Evolutionary conservation across 441 rosid species (phyloP).

Genomic region (Brassica balearica): DNA sequence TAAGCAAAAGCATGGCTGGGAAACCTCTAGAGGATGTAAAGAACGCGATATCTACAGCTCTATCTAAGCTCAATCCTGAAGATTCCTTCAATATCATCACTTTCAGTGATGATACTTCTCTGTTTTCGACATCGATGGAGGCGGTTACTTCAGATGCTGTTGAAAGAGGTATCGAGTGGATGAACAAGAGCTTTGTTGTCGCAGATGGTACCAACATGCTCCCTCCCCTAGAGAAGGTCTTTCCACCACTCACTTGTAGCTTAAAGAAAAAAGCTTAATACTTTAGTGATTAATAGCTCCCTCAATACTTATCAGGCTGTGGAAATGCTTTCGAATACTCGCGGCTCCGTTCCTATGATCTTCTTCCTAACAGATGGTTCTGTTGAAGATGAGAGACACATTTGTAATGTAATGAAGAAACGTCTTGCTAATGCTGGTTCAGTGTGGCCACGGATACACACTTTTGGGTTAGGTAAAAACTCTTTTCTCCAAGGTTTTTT

Average conservation of each 20-base stretch:
- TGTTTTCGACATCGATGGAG: constrained; percentile 77
- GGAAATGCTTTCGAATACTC: constrained; percentile 71
- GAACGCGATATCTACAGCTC: constrained; percentile 65
- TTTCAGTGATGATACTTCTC: constrained; percentile 75
- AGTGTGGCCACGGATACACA: constrained; percentile 72
- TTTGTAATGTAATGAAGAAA: constrained; percentile 70
- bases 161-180: constrained; percentile 78
- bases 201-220: constrained; percentile 81
- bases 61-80: constrained; percentile 62
- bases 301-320: constrained; percentile 68
- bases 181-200: constrained; percentile 62
- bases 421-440: constrained; percentile 54
- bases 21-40: constrained; percentile 74
- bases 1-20: constrained; percentile 94
- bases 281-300: not conserved
- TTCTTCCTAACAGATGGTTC: constrained; percentile 81
- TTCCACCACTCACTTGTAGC: constrained; percentile 19
- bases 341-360: constrained; percentile 69
- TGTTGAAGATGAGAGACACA: constrained; percentile 80
- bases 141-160: constrained; percentile 66
- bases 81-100: constrained; percentile 92
- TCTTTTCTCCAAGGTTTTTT: constrained; percentile 11
- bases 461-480: constrained; percentile 86
- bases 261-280: not conserved
- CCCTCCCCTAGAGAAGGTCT: constrained; percentile 81